Conservation (phyloP, 2,329 filamentous ascomycete genomes). For the Harringtonia lauricola region DNA sequence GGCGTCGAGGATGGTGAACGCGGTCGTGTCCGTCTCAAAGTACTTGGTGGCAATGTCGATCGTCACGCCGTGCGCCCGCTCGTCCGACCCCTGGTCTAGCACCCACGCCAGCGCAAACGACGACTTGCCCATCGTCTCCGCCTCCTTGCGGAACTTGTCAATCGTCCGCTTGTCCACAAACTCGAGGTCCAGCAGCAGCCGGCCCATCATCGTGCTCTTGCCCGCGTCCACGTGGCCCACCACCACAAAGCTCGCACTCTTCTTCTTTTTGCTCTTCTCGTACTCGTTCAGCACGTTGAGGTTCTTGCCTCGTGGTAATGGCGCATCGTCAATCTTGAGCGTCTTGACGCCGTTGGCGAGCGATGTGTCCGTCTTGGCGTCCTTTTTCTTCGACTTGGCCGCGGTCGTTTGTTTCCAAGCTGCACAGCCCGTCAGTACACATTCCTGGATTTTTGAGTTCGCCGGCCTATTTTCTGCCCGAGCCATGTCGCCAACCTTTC, state of each 20-base stretch:
- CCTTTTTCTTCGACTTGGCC: constrained; percentile 27
- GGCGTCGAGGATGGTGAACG: constrained; percentile 90
- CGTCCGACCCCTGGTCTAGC: constrained; percentile 82
- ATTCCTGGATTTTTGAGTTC: no score
- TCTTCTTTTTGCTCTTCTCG: constrained; percentile 63
- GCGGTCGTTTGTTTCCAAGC: constrained; percentile 36
- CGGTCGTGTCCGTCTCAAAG: constrained; percentile 79
- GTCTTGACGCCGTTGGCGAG: constrained; percentile 24
- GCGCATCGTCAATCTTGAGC: constrained; percentile 36
- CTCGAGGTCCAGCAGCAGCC: constrained; percentile 79
- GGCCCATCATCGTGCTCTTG: constrained; percentile 95
- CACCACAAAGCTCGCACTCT: constrained; percentile 80
- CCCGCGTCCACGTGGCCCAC: constrained; percentile 96
- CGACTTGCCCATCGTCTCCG: constrained; percentile 82
- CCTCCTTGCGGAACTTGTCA: constrained; percentile 79
- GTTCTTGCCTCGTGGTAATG: constrained; percentile 60
- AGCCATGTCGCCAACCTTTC: constrained; percentile 64
- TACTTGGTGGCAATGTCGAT: constrained; percentile 94
- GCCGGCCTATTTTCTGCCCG: constrained; percentile 37
- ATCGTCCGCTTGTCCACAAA: constrained; percentile 81
- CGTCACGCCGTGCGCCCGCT: constrained; percentile 81
- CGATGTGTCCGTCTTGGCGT: constrained; percentile 18
- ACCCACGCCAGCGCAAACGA: constrained; percentile 98
- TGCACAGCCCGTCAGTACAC: constrained; percentile 26
- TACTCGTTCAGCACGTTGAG: constrained; percentile 77